A percentile compares a stretch with the other conserved stretches of the same genome.
These are phyloP conservation scores for Cryptosporidium viatorum DNA, from an alignment of 169 alveolate species.

Conservation along the genomic window DNA sequence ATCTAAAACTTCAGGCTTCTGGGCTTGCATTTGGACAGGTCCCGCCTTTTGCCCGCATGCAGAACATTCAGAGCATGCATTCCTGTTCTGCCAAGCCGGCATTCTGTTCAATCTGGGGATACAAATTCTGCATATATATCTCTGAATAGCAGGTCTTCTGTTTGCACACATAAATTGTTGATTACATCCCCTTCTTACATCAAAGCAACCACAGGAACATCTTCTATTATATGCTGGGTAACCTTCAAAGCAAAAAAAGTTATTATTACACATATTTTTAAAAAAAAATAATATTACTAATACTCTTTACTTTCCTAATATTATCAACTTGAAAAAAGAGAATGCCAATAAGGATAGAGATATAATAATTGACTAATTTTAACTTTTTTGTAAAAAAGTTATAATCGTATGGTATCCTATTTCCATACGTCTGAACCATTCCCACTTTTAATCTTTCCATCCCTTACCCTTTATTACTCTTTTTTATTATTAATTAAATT, in stretches of 20 bases:
- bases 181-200: slow-evolving; percentile 9
- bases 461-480: not conserved
- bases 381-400: not conserved
- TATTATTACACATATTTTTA: slow-evolving; percentile 5
- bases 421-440: not conserved
- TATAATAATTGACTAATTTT: not conserved
- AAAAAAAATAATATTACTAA: not conserved
- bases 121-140: slow-evolving; percentile 26
- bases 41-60: slow-evolving; percentile 9
- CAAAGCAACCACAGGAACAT: slow-evolving; percentile 6
- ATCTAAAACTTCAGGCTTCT: not conserved
- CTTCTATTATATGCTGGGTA: not conserved
- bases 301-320: not conserved
- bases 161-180: not conserved
- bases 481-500: not conserved
- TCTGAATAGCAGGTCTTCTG: slow-evolving; percentile 2
- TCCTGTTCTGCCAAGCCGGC: not conserved
- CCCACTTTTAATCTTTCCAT: not conserved
- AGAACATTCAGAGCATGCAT: not conserved
- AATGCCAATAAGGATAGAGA: not conserved
- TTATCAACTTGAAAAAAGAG: not conserved
- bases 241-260: not conserved
- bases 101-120: not conserved
- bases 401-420: not conserved
- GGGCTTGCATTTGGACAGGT: not conserved